These are phyloP conservation scores for Penium margaritaceum DNA, from an alignment of 139 green algal genomes.

Conservation along the genomic window DNA sequence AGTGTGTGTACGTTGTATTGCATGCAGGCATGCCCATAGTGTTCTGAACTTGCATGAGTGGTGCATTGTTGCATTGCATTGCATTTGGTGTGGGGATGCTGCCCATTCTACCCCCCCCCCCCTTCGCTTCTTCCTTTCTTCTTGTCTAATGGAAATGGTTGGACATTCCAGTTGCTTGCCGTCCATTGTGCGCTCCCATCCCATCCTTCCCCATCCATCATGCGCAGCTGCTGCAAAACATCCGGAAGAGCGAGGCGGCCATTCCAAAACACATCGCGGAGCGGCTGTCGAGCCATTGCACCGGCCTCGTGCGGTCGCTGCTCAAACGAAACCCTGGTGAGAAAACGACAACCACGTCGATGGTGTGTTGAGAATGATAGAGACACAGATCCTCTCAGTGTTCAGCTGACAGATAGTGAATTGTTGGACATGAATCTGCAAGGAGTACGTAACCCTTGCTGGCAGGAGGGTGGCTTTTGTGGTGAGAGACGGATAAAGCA, in stretches of 20 bases:
- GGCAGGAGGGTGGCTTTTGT: too few relatives aligned
- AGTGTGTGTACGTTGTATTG: neutral
- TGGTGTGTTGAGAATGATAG: too few relatives aligned
- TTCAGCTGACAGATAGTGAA: too few relatives aligned
- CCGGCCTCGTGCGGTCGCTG: slow-evolving; percentile 64
- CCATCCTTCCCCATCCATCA: neutral
- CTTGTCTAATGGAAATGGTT: too few relatives aligned
- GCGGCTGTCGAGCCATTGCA: slow-evolving; percentile 53
- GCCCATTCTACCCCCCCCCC: neutral
- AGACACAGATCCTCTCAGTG: too few relatives aligned
- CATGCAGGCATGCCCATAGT: neutral
- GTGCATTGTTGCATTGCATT: slow-evolving; percentile 1
- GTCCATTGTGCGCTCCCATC: too few relatives aligned
- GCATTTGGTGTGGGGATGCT: neutral
- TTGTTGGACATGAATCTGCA: too few relatives aligned
- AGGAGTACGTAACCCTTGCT: too few relatives aligned
- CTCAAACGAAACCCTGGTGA: slow-evolving; percentile 71
- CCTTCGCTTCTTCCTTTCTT: neutral
- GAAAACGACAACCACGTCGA: too few relatives aligned
- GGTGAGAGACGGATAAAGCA: too few relatives aligned
- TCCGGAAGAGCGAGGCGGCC: neutral
- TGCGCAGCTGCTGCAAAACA: neutral
- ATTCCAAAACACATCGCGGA: neutral
- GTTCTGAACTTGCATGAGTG: neutral
- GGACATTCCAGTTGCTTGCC: too few relatives aligned